Conservation (phyloP, 2,329 filamentous ascomycete species). For the Zasmidium angulare region DNA sequence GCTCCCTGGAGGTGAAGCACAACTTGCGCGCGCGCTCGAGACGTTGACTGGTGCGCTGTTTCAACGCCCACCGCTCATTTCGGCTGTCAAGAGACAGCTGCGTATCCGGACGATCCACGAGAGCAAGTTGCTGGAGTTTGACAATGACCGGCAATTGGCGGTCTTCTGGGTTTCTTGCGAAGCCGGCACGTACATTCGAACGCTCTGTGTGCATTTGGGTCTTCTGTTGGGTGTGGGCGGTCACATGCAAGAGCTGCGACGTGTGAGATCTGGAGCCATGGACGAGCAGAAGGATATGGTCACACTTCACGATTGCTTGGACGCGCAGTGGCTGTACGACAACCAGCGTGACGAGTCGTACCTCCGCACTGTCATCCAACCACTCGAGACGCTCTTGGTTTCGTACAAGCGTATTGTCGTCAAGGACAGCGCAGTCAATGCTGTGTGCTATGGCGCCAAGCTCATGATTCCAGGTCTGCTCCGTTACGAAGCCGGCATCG, state of each 20-base stretch:
- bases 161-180: conserved; percentile 99
- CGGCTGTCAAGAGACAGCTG: conserved; percentile 96
- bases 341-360: conserved; percentile 94
- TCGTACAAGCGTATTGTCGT: conserved; percentile 97
- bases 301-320: conserved; percentile 90
- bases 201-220: conserved; percentile 91
- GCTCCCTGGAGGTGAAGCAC: conserved; percentile 86
- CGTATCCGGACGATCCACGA: conserved; percentile 98
- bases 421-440: conserved; percentile 95
- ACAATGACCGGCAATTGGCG: conserved; percentile 94
- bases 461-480: conserved; percentile 97
- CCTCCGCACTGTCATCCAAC: conserved; percentile 85
- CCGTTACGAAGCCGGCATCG: conserved; percentile 87
- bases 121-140: conserved; percentile 92
- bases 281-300: conserved; percentile 86
- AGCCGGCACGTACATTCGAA: conserved; percentile 97
- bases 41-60: conserved; percentile 95
- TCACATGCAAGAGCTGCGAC: conserved; percentile 96
- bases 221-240: conserved; percentile 77
- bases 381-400: conserved; percentile 86
- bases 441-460: conserved; percentile 97
- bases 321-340: conserved; percentile 94
- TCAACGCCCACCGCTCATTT: conserved; percentile 95
- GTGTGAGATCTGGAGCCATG: conserved; percentile 93
- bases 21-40: conserved; percentile 91